A percentile compares a stretch with the other conserved stretches of the same genome.
Conservation (phyloP, 768 basidiomycete species). For the Russula lepida region DNA sequence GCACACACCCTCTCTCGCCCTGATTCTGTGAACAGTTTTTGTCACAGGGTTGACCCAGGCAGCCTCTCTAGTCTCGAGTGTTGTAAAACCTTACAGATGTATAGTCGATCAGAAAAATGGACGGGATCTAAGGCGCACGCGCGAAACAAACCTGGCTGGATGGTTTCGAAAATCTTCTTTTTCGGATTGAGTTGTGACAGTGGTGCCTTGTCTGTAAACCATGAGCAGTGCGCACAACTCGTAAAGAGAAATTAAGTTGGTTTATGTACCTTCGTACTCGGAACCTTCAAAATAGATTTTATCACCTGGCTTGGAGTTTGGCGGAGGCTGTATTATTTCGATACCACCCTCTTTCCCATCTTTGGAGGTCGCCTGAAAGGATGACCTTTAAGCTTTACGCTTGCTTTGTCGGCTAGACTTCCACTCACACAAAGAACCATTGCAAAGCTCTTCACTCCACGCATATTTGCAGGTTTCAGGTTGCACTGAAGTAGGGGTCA, state of each 20-base stretch:
- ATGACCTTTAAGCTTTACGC: background rate
- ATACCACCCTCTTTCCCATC: conserved; percentile 86
- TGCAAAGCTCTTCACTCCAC: conserved; percentile 95
- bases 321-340: conserved; percentile 85
- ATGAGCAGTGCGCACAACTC: background rate
- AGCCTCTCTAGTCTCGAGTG: conserved; percentile 78
- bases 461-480: conserved; percentile 93
- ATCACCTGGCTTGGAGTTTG: conserved; percentile 82
- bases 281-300: conserved; percentile 91
- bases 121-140: background rate
- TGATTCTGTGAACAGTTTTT: conserved; percentile 71
- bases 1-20: conserved; percentile 80
- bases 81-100: conserved; percentile 60
- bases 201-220: conserved; percentile 46
- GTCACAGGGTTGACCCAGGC: conserved; percentile 87
- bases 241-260: background rate
- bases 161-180: conserved; percentile 97
- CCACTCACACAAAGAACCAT: conserved; percentile 86
- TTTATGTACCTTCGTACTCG: conserved; percentile 65
- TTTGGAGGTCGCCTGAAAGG: conserved; percentile 72
- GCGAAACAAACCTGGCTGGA: conserved; percentile 69
- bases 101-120: background rate
- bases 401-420: background rate
- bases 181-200: conserved; percentile 90
- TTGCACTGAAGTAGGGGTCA: conserved; percentile 51